Evolutionary conservation across 2,329 filamentous ascomycete species (phyloP), one percentile per base, ranked within the genome.

Genomic region (Exutisphaerella laricina): DNA sequence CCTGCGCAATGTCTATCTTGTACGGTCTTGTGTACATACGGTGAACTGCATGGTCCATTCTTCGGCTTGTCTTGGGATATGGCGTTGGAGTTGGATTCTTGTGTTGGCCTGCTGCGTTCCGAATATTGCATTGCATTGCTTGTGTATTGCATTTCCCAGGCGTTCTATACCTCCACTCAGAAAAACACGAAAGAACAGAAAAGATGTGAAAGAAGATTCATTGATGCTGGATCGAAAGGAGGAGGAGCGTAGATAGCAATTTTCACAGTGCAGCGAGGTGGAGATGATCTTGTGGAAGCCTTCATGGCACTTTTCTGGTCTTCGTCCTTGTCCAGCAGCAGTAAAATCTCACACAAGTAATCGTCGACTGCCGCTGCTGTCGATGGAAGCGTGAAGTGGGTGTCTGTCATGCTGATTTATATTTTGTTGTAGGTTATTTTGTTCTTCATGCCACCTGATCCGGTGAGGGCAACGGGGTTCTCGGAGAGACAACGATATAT

Each of bases 381-480:
- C n/a, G n/a, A n/a, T n/a, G n/a, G n/a, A n/a, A n/a, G n/a, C n/a
- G n/a, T n/a, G n/a, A n/a, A n/a, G n/a, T n/a, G n/a, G n/a, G n/a
- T n/a, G n/a, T n/a, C n/a, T n/a, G n/a, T n/a, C n/a, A n/a, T n/a
- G n/a, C n/a, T n/a, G n/a, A n/a, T n/a, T n/a, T n/a, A n/a, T n/a
- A n/a, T n/a, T n/a, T n/a, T n/a, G n/a, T n/a, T n/a, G n/a, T n/a
- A n/a, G n/a, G n/a, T n/a, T 26, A 26, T 26, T 12, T 26, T 26
- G 23, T 26, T 70, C 36, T 47, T 70, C 4, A 55, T 72, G 2
- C 68, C 68, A 0, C 58, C 64, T 0, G 66, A 68, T 42, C 70
- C 69, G 0, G 60, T 71, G 5, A 58, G 62, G 1, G 70, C 68
- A 2, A 66, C 65, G 28, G 63, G 67, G 22, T 66, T 71, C 30